Evolutionary conservation across 768 basidiomycete genomes (phyloP).

Genomic region (Phylloporus rhodoxanthus): DNA sequence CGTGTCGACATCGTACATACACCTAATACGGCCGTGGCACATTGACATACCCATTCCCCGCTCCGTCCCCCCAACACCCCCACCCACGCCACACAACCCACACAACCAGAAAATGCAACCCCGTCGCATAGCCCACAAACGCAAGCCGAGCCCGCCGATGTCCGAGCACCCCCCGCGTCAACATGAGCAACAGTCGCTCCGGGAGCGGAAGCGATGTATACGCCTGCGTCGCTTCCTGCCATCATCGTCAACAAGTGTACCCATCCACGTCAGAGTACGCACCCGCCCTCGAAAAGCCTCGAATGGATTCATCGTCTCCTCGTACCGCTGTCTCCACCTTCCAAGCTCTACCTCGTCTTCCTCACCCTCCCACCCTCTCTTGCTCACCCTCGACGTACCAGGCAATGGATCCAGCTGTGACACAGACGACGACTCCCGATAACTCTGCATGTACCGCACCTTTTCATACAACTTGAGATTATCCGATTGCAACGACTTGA

Average conservation of each 20-base stretch:
- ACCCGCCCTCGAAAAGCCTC: conserved; percentile 95
- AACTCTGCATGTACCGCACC: conserved; percentile 97
- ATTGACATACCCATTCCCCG: conserved; percentile 1
- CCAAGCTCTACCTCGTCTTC: conserved; percentile 63
- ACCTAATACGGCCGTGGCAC: conserved; percentile 16
- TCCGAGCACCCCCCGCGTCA: conserved; percentile 82
- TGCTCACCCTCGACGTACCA: conserved; percentile 15
- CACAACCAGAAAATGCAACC: conserved; percentile 75
- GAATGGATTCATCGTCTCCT: conserved; percentile 97
- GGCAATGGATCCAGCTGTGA: conserved; percentile 70
- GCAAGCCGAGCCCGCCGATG: conserved; percentile 85
- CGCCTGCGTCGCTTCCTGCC: conserved; percentile 89
- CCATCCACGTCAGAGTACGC: conserved; percentile 29
- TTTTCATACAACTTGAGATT: conserved; percentile 99
- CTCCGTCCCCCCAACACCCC: conserved; percentile 53
- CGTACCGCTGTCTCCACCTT: conserved; percentile 87
- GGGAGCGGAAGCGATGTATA: conserved; percentile 88
- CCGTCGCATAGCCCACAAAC: conserved; percentile 83
- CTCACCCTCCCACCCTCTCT: conserved; percentile 12
- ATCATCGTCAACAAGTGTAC: neutral
- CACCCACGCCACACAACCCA: conserved; percentile 54
- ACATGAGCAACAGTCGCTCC: conserved; percentile 78
- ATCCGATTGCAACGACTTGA: conserved; percentile 87
- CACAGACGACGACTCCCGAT: conserved; percentile 67
- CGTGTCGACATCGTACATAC: too few species aligned